Conservation (phyloP, 2,329 filamentous ascomycete species). For the Phaeosphaeriaceae sp. region DNA sequence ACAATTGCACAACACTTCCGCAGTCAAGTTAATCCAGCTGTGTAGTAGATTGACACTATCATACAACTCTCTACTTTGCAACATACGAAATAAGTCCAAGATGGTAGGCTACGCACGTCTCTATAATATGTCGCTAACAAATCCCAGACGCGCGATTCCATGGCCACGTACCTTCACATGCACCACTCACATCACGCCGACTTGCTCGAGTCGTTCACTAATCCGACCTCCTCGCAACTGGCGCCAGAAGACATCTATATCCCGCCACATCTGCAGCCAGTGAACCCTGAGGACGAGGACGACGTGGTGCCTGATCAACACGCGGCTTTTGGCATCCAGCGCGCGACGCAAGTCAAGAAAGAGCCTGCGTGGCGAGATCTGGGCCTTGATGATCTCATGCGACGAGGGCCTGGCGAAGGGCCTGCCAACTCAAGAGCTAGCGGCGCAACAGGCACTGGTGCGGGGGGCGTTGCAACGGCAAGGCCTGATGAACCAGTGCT, state of each 20-base stretch:
- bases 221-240: constrained; percentile 40
- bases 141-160: constrained; percentile 71
- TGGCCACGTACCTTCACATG: constrained; percentile 79
- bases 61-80: too few relatives aligned
- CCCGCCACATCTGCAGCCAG: constrained; percentile 78
- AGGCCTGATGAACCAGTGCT: constrained; percentile 37
- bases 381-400: constrained; percentile 75
- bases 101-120: constrained; percentile 4
- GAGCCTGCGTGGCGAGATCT: constrained; percentile 83
- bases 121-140: background rate
- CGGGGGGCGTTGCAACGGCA: constrained; percentile 11
- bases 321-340: constrained; percentile 84
- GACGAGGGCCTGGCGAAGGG: constrained; percentile 60
- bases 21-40: too few relatives aligned
- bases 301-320: constrained; percentile 89
- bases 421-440: constrained; percentile 9
- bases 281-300: constrained; percentile 88
- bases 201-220: constrained; percentile 71
- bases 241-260: constrained; percentile 78
- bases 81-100: background rate
- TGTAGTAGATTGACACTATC: too few relatives aligned
- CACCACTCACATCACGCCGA: constrained; percentile 75
- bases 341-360: constrained; percentile 75
- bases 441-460: constrained; percentile 15
- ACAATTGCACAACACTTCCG: background rate